These are phyloP conservation scores for Aspergillus brasiliensis DNA, from an alignment of 2,329 filamentous ascomycete species.

Conservation along the genomic window DNA sequence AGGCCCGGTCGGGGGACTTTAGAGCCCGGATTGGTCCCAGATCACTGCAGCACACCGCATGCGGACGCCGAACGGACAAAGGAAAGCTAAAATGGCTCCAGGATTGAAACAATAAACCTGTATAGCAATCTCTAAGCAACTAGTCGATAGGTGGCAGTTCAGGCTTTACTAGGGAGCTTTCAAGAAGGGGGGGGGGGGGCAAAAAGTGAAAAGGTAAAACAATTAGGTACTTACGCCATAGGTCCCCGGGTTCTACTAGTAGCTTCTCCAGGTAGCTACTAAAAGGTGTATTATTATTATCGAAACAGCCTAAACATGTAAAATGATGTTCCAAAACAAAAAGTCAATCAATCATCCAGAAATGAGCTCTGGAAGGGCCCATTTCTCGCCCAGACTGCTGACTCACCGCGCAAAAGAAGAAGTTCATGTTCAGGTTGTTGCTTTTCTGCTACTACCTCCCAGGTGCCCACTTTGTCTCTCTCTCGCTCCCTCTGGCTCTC, in stretches of 20 bases:
- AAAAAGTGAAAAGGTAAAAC: too few species aligned
- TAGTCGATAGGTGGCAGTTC: neutral
- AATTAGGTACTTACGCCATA: too few species aligned
- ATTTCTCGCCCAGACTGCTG: neutral
- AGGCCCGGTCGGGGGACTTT: neutral
- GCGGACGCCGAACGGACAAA: constrained; percentile 33
- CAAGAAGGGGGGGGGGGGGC: too few species aligned
- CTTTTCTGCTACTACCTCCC: neutral
- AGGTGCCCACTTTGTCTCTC: too few species aligned
- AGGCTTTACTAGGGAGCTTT: too few species aligned
- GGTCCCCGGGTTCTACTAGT: neutral
- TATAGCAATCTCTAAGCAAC: neutral
- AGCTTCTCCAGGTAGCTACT: neutral
- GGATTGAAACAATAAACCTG: constrained; percentile 14
- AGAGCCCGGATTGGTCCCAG: neutral
- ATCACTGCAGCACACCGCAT: constrained; percentile 30
- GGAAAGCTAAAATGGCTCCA: constrained; percentile 29
- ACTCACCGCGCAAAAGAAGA: neutral
- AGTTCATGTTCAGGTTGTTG: too few species aligned
- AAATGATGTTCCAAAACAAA: too few species aligned
- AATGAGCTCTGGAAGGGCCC: constrained; percentile 12
- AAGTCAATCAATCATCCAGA: too few species aligned
- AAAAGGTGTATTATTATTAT: neutral
- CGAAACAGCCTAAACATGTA: too few species aligned
- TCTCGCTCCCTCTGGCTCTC: too few species aligned